A percentile compares a stretch with the other conserved stretches of the same genome.
Conservation (phyloP, 2,329 filamentous ascomycete genomes). For the Purpureocillium takamizusanense region DNA sequence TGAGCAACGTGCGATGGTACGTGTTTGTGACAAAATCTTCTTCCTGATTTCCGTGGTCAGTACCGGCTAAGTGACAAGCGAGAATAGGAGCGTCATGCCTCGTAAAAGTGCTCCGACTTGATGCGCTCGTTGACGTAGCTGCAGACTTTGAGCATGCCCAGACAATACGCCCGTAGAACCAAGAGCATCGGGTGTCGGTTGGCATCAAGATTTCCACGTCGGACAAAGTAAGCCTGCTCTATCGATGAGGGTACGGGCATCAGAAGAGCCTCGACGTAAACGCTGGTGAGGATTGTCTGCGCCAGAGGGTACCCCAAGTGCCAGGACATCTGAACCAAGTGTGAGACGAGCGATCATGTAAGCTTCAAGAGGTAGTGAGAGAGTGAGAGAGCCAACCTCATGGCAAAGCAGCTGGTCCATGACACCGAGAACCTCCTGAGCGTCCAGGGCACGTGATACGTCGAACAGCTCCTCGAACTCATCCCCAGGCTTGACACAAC, state of each 20-base stretch:
- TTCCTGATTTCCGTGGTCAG: constrained; percentile 45
- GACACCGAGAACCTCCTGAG: constrained; percentile 79
- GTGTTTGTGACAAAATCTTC: constrained; percentile 95
- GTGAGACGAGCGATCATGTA: not conserved
- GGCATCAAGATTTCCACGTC: constrained; percentile 18
- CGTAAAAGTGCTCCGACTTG: constrained; percentile 79
- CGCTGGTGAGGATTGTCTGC: constrained; percentile 86
- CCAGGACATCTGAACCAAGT: constrained; percentile 69
- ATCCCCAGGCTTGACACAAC: constrained; percentile 68
- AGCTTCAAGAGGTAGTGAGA: not conserved
- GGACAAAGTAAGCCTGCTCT: constrained; percentile 55
- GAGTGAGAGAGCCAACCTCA: constrained; percentile 55
- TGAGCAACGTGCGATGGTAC: constrained; percentile 71
- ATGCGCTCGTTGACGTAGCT: constrained; percentile 70
- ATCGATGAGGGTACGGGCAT: constrained; percentile 58
- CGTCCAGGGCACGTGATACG: constrained; percentile 55
- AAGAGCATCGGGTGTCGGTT: constrained; percentile 41
- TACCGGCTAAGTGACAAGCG: not conserved
- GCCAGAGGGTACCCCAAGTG: constrained; percentile 92
- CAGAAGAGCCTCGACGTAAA: constrained; percentile 79
- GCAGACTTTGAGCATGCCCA: constrained; percentile 77
- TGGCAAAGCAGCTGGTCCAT: constrained; percentile 88
- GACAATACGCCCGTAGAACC: constrained; percentile 75
- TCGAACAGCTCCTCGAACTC: constrained; percentile 80
- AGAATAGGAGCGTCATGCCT: constrained; percentile 43